Evolutionary conservation across 1,139 yeast genomes (phyloP), one percentile per base, ranked within the genome.

Genomic region (Yamadazyma triangularis): DNA sequence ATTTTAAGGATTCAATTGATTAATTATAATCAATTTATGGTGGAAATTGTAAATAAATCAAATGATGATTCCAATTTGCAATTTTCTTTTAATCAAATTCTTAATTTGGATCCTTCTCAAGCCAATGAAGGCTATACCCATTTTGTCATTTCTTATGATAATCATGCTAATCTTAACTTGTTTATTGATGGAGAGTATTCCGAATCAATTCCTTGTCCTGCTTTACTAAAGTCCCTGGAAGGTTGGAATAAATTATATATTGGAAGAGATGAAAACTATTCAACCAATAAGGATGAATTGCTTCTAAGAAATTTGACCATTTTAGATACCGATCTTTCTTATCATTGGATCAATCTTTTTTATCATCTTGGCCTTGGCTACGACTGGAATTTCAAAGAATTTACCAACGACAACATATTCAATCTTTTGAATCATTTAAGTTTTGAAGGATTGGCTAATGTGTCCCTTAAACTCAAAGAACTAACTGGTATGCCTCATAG

Each of bases 121-220:
- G 6, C 9, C 9, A 50, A 55, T 27, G 59, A 58, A 34, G 63
- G 56, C 2, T 64, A 44, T 36, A 45, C 48, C 3, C 68, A 64
- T 30, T 44, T 68, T 25, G 62, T 52, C 4, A 41, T 68, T 13
- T 64, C 71, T 0, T 68, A 56, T 38, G 73, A 68, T 40, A 45
- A 44, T 11, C 56, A 55, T 38, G 51, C 57, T 8, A 65, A 64
- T 37, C 50, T 68, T 30, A 64, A 57, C 34, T 49, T 68, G 11
- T 67, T 41, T 38, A 38, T 68, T 7, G 60, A 68, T 40, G 73
- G 73, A 4, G 70, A 65, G 27, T 64, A 64, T 35, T 56, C 67
- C 27, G 74, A 68, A 38, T 62, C 68, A 9, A 64, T 67, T 8
- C 73, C 73, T 1, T 64, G 70, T 33, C 63, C 71, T 1, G 60